Base-by-base conservation (phyloP, 257 asterid species). In the Solanum rostratum region DNA sequence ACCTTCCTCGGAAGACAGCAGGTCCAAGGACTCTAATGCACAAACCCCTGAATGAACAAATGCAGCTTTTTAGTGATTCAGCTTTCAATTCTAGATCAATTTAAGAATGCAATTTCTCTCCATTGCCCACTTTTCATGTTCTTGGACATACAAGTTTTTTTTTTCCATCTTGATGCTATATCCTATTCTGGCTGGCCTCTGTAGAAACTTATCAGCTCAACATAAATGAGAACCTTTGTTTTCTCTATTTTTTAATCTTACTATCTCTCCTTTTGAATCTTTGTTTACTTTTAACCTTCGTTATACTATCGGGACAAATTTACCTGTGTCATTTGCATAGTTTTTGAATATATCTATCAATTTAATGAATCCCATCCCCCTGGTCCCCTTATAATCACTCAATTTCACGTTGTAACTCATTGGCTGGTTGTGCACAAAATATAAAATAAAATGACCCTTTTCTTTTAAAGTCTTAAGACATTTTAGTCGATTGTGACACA, bases 1-100 rank as follows among this genome's bases (percentile, higher is more conserved):
- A 79, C 90, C 94, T 4, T 95, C 98, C 8, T 94, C 97, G 6
- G 99, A 93, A 70, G 99, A 94, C 43, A 81, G 50, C 55, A 81
- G 84, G 27, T 81, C 84, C 12, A 81, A 60, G 57, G 84, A 81
- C 39, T 81, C 84, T 6, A 81, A 22, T 41, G 84, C 43, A 81
- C 73, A 63, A 60, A 81, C 84, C 43, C 84, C 84, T 13, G 76
- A 81, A 46, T 24, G 54, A 54, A 49, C 4, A 6, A 24, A 46
- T 46, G 82, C 41, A 49, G 22, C 39, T 49, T 39, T 69, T 74
- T 24, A 74, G 59, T 74, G 10, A 46, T 22, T 74, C 37, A 49
- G 60, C 22, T 49, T 49, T 76, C 20, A 8, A 76, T 76, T 76
- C 81, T 46, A 45, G 8, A 74, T 46, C 33, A 74, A 45, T 14